A percentile compares a stretch with the other conserved stretches of the same genome.
These are phyloP conservation scores for Fistulifera solaris DNA, from an alignment of 108 stramenopile species.

Conservation along the genomic window DNA sequence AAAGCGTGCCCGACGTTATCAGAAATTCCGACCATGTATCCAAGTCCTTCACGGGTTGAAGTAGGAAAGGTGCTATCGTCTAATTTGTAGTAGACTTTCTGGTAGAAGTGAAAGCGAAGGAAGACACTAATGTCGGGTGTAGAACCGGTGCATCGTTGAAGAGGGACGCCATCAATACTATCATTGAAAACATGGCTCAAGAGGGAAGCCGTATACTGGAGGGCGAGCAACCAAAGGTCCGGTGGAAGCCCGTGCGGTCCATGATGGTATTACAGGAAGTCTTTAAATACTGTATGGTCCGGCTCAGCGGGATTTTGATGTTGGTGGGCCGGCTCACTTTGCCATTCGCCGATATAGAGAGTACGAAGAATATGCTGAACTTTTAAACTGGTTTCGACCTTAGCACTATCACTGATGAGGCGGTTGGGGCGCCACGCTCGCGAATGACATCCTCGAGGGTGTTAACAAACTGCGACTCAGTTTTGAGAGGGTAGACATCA, in stretches of 20 bases:
- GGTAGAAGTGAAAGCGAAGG: slow-evolving; percentile 1
- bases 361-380: slow-evolving; percentile 10
- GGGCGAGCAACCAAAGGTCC: slow-evolving; percentile 11
- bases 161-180: not conserved
- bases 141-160: not conserved
- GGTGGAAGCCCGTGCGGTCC: slow-evolving; percentile 18
- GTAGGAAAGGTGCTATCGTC: not conserved
- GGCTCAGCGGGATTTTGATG: slow-evolving; percentile 21
- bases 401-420: slow-evolving; percentile 12
- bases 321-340: slow-evolving; percentile 13
- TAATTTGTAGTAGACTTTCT: slow-evolving; percentile 6
- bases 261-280: not conserved
- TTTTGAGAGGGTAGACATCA: slow-evolving; percentile 9
- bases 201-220: slow-evolving; percentile 2
- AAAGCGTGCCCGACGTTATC: slow-evolving; percentile 24
- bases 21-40: slow-evolving; percentile 20
- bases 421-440: slow-evolving; percentile 7
- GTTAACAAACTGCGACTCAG: slow-evolving; percentile 7
- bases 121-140: slow-evolving; percentile 4
- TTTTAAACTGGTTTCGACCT: slow-evolving; percentile 3
- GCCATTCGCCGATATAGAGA: not conserved
- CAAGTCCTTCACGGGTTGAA: not conserved
- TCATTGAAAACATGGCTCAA: not conserved
- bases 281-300: slow-evolving; percentile 11
- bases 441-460: slow-evolving; percentile 14